Conservation (phyloP, 306 rosid genomes). For the Boehmeria nivea region DNA sequence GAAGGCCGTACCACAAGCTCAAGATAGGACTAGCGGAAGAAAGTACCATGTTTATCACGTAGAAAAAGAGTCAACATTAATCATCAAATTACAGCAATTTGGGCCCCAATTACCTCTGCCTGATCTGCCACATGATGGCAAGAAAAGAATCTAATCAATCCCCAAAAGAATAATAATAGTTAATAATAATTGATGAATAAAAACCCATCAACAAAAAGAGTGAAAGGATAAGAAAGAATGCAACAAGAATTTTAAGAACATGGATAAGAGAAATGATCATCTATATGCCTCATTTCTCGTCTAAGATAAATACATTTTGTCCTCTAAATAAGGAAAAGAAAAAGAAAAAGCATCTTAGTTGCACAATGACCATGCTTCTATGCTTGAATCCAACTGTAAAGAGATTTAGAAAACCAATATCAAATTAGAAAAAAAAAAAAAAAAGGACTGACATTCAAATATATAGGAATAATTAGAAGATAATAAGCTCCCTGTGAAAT, state of each 20-base stretch:
- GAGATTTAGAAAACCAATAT: constrained; percentile 28
- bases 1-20: constrained; percentile 25
- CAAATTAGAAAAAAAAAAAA: no score
- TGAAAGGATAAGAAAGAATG: not conserved
- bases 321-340: constrained; percentile 12
- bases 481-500: no score
- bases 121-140: constrained; percentile 14
- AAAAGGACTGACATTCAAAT: no score
- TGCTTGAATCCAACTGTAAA: constrained; percentile 47
- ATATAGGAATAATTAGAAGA: not conserved
- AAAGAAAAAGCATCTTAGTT: constrained; percentile 19
- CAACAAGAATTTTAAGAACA: not conserved
- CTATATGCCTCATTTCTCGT: not conserved
- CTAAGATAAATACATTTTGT: not conserved
- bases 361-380: constrained; percentile 47
- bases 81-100: constrained; percentile 28
- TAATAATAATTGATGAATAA: not conserved
- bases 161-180: not conserved
- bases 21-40: constrained; percentile 9
- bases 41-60: constrained; percentile 42
- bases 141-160: constrained; percentile 9
- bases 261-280: not conserved
- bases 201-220: not conserved
- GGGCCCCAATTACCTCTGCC: constrained; percentile 17
- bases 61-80: constrained; percentile 17